Base-by-base conservation (phyloP, 2,329 filamentous ascomycete genomes). In the Colletotrichum shisoi region DNA sequence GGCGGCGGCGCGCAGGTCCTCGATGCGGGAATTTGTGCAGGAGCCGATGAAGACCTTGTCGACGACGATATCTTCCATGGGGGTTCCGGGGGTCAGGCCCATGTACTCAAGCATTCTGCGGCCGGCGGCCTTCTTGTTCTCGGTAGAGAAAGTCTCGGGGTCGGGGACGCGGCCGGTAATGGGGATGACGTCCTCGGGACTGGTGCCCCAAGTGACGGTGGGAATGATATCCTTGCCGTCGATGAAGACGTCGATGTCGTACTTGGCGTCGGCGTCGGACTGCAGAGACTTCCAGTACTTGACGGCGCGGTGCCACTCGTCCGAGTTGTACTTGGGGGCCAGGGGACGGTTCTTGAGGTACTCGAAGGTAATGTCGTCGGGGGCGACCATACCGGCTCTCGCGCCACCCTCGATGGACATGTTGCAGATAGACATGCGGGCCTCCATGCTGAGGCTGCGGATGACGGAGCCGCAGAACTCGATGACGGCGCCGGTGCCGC, bases 1-100 rank as follows among this genome's bases (percentile, higher is more conserved):
- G 46, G 95, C 93, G 11, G 94, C 95, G 37, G 91, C 91, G 46
- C 94, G 89, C 71, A 99, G 83, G 83, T 99, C 95, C 80, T 98
- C 95, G 70, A 99, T 97, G 75, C 95, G 89, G 15, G 94, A 92
- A 78, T 99, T 99, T 44, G 95, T 99, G 86, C 95, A 99, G 12
- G 93, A 97, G 52, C 95, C 95, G 73, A 98, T 97, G 78, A 98
- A 99, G 71, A 98, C 89, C 84, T 98, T 98, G 85, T 99, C 95
- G 61, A 98, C 81, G 34, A 84, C 80, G 71, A 99, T 90, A n/a
- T 98, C 93, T 77, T 97, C 88, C 89, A 99, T 95, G 9, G 87
- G 90, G 0, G 91, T 96, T 63, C 93, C 93, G 27, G 94, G 83
- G 6, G 85, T 90, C 61, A 99, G 85, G 42, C 95, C 95, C 95